Conservation (phyloP, 1,284 basidiomycete genomes). For the Irpex sp. region DNA sequence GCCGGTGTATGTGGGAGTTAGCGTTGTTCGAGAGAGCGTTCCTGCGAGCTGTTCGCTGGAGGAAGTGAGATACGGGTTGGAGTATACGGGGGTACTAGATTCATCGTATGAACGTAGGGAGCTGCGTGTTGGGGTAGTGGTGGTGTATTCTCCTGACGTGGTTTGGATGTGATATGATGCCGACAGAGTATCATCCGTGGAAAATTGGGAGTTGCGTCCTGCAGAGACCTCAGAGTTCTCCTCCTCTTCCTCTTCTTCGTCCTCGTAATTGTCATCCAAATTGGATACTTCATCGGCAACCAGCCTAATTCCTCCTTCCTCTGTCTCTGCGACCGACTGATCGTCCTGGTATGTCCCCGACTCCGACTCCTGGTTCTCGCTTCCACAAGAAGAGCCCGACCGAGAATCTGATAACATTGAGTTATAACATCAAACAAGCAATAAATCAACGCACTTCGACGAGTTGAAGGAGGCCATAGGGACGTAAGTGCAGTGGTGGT, state of each 20-base stretch:
- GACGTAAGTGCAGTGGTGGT: constrained; percentile 8
- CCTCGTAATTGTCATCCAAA: neutral
- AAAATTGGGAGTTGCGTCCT: neutral
- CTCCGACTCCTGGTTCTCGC: neutral
- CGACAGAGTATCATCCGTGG: neutral
- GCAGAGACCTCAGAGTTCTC: neutral
- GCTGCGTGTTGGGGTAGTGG: neutral
- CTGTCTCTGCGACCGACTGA: constrained; percentile 1
- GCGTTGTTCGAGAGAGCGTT: neutral
- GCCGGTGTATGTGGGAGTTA: neutral
- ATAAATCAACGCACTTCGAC: neutral
- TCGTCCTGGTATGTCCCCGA: neutral
- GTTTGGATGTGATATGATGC: neutral
- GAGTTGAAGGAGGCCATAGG: constrained; percentile 3
- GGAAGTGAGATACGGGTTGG: neutral
- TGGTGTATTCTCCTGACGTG: neutral
- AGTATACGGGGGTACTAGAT: neutral
- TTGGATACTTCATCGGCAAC: neutral
- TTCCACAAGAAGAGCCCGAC: constrained; percentile 4
- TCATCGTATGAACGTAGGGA: neutral
- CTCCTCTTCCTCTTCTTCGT: neutral
- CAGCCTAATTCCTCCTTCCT: neutral
- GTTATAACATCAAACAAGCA: neutral
- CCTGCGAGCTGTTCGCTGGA: neutral
- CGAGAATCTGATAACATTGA: neutral